Percentiles rank a stretch among this genome's conserved stretches.
Evolutionary conservation across 208 protist genomes (phyloP).

Genomic region (Acanthamoeba lenticulata): DNA sequence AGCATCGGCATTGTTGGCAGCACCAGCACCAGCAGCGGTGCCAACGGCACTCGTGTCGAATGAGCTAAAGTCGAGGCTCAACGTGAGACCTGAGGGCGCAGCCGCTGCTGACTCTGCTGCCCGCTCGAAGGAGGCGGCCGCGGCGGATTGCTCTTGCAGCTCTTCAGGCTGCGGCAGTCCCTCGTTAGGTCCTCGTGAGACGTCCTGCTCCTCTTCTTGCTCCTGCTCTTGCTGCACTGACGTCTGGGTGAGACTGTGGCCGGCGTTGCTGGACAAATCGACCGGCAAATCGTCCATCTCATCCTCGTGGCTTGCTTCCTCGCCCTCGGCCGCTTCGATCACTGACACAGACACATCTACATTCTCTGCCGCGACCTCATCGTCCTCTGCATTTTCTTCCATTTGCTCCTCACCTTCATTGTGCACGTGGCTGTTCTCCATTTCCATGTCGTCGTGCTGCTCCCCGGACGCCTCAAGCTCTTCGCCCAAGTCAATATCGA

Average conservation of each 20-base stretch:
- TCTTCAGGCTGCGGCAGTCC: no score
- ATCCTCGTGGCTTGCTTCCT: no score
- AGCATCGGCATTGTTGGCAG: background rate
- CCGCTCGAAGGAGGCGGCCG: no score
- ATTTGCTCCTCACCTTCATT: background rate
- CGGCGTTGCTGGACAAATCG: background rate
- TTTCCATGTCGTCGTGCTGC: background rate
- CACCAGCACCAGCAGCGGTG: no score
- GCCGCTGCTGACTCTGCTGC: no score
- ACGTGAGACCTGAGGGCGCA: no score
- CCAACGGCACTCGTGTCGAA: no score
- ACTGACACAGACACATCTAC: no score
- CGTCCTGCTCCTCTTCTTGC: background rate
- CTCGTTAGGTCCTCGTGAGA: background rate
- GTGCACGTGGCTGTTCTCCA: background rate
- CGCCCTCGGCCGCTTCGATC: no score
- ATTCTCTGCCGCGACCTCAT: background rate
- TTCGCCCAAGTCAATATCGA: no score
- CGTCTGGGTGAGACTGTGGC: background rate
- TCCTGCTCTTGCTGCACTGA: background rate
- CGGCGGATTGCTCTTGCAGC: no score
- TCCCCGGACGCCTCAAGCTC: no score
- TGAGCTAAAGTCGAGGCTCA: background rate
- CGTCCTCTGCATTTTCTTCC: background rate
- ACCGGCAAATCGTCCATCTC: background rate